These are phyloP conservation scores for Ustilago xerochloae DNA, from an alignment of 1,284 basidiomycete species.

Conservation along the genomic window DNA sequence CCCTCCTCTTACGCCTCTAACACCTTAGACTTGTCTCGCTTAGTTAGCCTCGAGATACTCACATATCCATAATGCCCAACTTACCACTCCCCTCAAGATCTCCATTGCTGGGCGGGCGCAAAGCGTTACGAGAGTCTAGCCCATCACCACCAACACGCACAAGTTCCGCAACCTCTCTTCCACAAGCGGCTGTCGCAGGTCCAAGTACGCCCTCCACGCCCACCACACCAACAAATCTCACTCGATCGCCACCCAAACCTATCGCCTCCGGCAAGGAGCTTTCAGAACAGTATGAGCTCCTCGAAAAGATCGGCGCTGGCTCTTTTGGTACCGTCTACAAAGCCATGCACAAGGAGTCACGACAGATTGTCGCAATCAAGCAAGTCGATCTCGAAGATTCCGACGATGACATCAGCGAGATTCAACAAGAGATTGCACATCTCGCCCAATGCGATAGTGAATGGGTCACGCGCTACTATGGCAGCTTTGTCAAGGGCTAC, in stretches of 20 bases:
- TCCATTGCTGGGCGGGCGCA: slow-evolving; percentile 50
- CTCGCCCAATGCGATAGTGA: slow-evolving; percentile 94
- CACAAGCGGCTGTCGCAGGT: slow-evolving; percentile 34
- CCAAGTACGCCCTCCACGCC: too few species aligned
- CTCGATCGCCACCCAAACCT: slow-evolving; percentile 34
- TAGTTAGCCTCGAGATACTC: background rate
- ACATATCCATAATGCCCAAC: slow-evolving; percentile 40
- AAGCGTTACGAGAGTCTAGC: slow-evolving; percentile 31
- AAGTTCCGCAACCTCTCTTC: slow-evolving; percentile 37
- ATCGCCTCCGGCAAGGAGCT: slow-evolving; percentile 56
- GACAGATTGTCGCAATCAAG: slow-evolving; percentile 95
- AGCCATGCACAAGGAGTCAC: slow-evolving; percentile 86
- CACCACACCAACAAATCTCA: too few species aligned
- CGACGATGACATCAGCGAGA: slow-evolving; percentile 70
- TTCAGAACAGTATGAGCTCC: slow-evolving; percentile 79
- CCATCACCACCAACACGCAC: slow-evolving; percentile 37
- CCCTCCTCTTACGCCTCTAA: too few species aligned
- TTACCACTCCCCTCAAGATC: slow-evolving; percentile 53
- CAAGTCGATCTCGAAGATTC: slow-evolving; percentile 78
- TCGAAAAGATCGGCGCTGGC: slow-evolving; percentile 96
- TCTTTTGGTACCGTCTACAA: slow-evolving; percentile 97
- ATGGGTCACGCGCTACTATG: slow-evolving; percentile 95
- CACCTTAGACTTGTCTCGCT: too few species aligned
- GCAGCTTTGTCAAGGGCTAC: slow-evolving; percentile 94
- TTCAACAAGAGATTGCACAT: slow-evolving; percentile 96